A percentile compares a stretch with the other conserved stretches of the same genome.
These are phyloP conservation scores for Triticum turgidum DNA, from an alignment of 176 grass and related monocot species.

Conservation along the genomic window DNA sequence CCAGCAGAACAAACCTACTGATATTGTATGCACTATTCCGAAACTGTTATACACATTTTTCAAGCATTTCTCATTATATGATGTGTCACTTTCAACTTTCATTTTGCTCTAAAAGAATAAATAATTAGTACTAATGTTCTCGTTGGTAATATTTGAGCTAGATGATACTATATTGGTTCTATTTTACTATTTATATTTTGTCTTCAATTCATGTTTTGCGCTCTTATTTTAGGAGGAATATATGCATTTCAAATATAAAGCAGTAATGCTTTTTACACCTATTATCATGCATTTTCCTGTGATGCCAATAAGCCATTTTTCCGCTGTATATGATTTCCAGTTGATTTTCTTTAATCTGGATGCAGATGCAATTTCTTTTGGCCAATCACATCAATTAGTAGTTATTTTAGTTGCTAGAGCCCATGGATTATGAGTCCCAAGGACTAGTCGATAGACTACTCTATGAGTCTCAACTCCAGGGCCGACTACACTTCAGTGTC, in stretches of 20 bases:
- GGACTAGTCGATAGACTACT: too few species aligned
- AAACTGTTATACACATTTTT: constrained; percentile 1
- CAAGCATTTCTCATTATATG: neutral
- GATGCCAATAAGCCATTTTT: neutral
- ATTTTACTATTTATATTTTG: neutral
- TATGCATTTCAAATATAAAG: neutral
- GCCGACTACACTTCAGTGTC: too few species aligned
- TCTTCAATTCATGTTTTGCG: neutral
- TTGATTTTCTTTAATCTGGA: neutral
- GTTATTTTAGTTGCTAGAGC: neutral
- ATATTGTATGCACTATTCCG: constrained; percentile 68
- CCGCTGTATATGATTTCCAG: neutral
- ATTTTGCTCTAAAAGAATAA: neutral
- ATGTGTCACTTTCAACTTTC: neutral
- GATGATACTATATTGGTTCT: neutral
- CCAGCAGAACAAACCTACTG: constrained; percentile 97
- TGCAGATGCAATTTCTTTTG: neutral
- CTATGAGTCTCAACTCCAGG: too few species aligned
- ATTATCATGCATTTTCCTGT: neutral
- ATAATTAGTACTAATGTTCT: neutral
- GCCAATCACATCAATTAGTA: neutral
- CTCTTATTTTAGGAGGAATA: neutral
- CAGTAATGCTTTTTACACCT: neutral
- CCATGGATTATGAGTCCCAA: too few species aligned
- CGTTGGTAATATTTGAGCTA: neutral